Conservation (phyloP, 257 asterid species). For the Capsicum rhomboideum region DNA sequence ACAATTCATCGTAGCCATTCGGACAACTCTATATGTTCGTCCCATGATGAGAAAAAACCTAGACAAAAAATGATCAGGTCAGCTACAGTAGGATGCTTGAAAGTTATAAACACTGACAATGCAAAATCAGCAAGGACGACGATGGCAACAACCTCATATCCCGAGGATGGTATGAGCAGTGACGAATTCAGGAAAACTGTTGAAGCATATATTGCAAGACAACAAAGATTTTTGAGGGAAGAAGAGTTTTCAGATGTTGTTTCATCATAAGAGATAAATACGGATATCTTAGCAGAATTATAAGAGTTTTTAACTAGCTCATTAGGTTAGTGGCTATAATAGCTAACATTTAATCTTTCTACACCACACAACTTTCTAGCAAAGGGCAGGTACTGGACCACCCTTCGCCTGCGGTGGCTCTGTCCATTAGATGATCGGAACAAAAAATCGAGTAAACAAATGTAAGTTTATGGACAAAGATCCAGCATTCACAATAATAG, state of each 20-base stretch:
- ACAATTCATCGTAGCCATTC: conserved; percentile 35
- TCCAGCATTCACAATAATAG: neutral
- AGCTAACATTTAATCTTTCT: no score
- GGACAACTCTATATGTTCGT: conserved; percentile 11
- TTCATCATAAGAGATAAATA: neutral
- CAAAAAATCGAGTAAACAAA: neutral
- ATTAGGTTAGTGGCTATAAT: no score
- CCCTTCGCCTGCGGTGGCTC: no score
- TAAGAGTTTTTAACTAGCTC: neutral
- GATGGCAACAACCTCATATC: neutral
- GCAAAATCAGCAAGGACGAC: neutral
- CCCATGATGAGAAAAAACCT: conserved; percentile 1
- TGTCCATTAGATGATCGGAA: neutral
- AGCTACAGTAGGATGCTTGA: conserved; percentile 37
- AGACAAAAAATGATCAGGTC: conserved; percentile 33
- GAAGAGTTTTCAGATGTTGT: conserved; percentile 28
- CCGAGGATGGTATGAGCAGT: conserved; percentile 53
- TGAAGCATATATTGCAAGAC: conserved; percentile 76
- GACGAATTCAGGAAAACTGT: conserved; percentile 67
- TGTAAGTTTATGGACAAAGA: neutral
- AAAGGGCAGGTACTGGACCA: no score
- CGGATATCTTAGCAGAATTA: neutral
- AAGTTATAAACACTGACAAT: neutral
- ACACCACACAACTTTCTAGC: no score
- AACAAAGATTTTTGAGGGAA: conserved; percentile 66